phyloP scores from a whole-genome alignment of 2,329 filamentous ascomycete species.

The Juglanconis oblonga region DNA sequence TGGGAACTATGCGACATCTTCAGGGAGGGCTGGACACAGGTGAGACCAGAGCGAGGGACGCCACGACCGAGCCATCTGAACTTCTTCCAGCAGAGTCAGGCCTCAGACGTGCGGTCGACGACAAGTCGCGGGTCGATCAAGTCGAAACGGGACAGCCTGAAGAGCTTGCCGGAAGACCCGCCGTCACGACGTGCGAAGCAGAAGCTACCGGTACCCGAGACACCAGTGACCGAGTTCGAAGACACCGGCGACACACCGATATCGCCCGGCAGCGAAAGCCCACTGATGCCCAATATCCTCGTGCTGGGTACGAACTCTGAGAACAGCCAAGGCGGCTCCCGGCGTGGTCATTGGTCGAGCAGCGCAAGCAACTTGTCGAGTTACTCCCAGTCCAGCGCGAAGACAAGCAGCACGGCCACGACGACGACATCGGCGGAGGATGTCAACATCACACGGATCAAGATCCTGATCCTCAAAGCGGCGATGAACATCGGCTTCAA shows the following conservation, averaged over 20 bases:
- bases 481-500: conserved; percentile 82
- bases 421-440: conserved; percentile 70
- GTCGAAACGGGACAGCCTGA: conserved; percentile 53
- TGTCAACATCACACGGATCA: conserved; percentile 72
- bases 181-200: conserved; percentile 36
- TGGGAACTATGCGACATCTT: conserved; percentile 96
- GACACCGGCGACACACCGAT: conserved; percentile 87
- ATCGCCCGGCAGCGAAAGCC: conserved; percentile 73
- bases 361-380: conserved; percentile 74
- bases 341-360: conserved; percentile 75
- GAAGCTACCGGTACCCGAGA: conserved; percentile 68
- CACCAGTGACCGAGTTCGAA: conserved; percentile 92
- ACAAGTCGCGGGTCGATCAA: conserved; percentile 47
- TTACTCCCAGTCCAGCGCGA: conserved; percentile 69
- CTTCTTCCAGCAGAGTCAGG: conserved; percentile 58
- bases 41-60: conserved; percentile 80
- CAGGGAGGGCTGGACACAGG: conserved; percentile 85
- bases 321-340: conserved; percentile 33
- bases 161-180: conserved; percentile 46
- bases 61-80: conserved; percentile 76
- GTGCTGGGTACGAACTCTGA: conserved; percentile 71
- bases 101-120: conserved; percentile 30
- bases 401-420: conserved; percentile 69
- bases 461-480: conserved; percentile 77
- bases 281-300: conserved; percentile 81